These are phyloP conservation scores for Heliamphora pulchella DNA, from an alignment of 179 eudicot species.

Conservation along the genomic window DNA sequence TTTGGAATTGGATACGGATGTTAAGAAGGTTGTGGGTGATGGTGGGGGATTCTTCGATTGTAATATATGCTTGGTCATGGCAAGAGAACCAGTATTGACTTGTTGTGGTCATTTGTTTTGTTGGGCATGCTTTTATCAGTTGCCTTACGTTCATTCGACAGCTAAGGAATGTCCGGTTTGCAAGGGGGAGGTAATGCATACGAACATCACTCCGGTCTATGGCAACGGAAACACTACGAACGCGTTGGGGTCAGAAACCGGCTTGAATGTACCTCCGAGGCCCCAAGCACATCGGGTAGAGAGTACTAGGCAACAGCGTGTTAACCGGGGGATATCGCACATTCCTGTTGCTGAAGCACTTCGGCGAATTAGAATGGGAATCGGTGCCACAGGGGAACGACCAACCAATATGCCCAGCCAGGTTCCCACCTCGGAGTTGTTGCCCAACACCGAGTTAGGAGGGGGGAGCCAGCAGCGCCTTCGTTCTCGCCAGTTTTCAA, in stretches of 20 bases:
- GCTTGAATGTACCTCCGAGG: conserved; percentile 43
- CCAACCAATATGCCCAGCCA: background rate
- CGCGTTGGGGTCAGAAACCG: conserved; percentile 18
- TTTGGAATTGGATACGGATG: conserved; percentile 30
- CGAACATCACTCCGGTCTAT: conserved; percentile 40
- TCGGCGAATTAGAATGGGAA: conserved; percentile 32
- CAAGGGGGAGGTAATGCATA: conserved; percentile 45
- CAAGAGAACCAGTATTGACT: conserved; percentile 50
- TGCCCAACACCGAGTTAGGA: conserved; percentile 10
- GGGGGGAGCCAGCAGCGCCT: conserved; percentile 16
- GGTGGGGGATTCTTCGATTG: conserved; percentile 47
- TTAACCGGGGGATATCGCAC: conserved; percentile 24
- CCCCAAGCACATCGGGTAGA: conserved; percentile 46
- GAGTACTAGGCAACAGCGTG: conserved; percentile 34
- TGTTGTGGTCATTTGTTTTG: conserved; percentile 59
- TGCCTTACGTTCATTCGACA: conserved; percentile 29
- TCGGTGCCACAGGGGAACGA: conserved; percentile 20
- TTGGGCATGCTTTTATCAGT: conserved; percentile 49
- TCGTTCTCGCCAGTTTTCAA: conserved; percentile 31
- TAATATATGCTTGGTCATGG: conserved; percentile 43
- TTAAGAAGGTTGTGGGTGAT: conserved; percentile 21
- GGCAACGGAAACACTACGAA: conserved; percentile 29
- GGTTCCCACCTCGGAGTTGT: background rate
- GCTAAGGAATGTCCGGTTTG: conserved; percentile 55
- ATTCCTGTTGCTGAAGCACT: conserved; percentile 39